Percentiles rank a stretch among this genome's conserved stretches.
Conservation (phyloP, 2,329 filamentous ascomycete genomes). For the Periconia macrospinosa region DNA sequence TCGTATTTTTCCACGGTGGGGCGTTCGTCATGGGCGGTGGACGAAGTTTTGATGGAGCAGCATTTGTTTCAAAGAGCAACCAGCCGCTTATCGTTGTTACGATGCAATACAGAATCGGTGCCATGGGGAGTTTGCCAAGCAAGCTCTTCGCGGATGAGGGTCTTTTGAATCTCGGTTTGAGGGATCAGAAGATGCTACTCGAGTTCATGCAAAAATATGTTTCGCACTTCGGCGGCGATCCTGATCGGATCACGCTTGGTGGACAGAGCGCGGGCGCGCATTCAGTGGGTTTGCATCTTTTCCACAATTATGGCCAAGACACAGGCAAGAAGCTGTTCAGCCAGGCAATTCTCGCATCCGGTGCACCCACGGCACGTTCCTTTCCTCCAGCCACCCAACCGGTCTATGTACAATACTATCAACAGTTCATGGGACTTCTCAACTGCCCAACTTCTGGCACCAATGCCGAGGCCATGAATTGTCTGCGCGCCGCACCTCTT, state of each 20-base stretch:
- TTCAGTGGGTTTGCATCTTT: conserved; percentile 39
- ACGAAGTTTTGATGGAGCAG: conserved; percentile 36
- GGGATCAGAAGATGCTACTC: conserved; percentile 32
- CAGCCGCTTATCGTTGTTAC: conserved; percentile 39
- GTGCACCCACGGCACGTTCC: conserved; percentile 37
- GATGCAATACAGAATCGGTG: conserved; percentile 38
- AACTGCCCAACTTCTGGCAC: conserved; percentile 32
- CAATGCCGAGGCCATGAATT: conserved; percentile 37
- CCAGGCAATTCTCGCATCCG: conserved; percentile 37
- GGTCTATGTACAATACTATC: conserved; percentile 33
- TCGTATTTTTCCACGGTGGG: conserved; percentile 36
- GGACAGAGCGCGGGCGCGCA: conserved; percentile 46
- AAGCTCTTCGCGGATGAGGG: conserved; percentile 37
- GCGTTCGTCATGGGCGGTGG: conserved; percentile 34
- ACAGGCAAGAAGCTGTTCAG: conserved; percentile 34
- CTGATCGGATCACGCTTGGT: conserved; percentile 42
- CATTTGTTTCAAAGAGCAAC: conserved; percentile 34
- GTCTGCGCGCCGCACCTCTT: conserved; percentile 44
- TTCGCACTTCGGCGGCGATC: conserved; percentile 42
- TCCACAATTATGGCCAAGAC: conserved; percentile 40
- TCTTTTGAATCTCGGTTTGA: conserved; percentile 36
- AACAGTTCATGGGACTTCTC: conserved; percentile 32
- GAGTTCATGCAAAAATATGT: conserved; percentile 48
- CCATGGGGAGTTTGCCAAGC: conserved; percentile 36
- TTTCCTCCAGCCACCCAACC: conserved; percentile 38